These are phyloP conservation scores for Nidula microcarpa DNA, from an alignment of 768 basidiomycete species.

Conservation along the genomic window DNA sequence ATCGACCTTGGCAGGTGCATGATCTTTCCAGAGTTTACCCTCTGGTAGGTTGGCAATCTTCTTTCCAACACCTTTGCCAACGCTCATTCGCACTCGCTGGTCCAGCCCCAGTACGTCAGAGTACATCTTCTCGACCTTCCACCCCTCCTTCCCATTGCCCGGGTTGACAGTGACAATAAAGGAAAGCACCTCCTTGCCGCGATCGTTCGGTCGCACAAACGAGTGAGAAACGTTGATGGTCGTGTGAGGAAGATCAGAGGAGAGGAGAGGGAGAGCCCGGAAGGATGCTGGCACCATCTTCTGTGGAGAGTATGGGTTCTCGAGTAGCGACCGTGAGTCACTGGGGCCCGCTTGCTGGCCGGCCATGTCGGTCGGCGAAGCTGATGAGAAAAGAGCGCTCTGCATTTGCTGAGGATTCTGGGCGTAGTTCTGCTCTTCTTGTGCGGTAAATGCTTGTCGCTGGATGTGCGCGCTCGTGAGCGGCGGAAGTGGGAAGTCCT, in stretches of 20 bases:
- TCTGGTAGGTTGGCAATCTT: conserved; percentile 84
- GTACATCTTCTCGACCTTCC: conserved; percentile 92
- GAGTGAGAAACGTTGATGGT: conserved; percentile 72
- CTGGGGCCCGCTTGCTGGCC: not conserved
- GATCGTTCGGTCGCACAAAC: conserved; percentile 83
- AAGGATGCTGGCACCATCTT: conserved; percentile 42
- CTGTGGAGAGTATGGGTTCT: conserved; percentile 15
- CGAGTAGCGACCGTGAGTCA: conserved; percentile 9
- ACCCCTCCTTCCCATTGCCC: conserved; percentile 64
- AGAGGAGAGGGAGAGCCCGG: conserved; percentile 69
- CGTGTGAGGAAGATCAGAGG: conserved; percentile 71
- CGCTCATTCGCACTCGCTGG: conserved; percentile 62
- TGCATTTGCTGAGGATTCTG: not conserved
- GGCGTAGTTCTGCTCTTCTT: conserved; percentile 10
- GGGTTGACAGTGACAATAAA: conserved; percentile 81
- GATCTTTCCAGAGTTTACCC: conserved; percentile 93
- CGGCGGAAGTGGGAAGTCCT: conserved; percentile 52
- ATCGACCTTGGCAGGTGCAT: conserved; percentile 95
- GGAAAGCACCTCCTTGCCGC: conserved; percentile 88
- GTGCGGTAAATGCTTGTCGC: conserved; percentile 16
- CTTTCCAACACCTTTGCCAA: conserved; percentile 70
- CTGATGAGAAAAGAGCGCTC: conserved; percentile 1
- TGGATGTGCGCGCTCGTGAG: conserved; percentile 23
- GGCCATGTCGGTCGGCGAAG: conserved; percentile 5
- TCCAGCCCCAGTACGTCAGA: conserved; percentile 91